Evolutionary conservation across 331 rosid species (phyloP).

Genomic region (Prunus yedoensis): DNA sequence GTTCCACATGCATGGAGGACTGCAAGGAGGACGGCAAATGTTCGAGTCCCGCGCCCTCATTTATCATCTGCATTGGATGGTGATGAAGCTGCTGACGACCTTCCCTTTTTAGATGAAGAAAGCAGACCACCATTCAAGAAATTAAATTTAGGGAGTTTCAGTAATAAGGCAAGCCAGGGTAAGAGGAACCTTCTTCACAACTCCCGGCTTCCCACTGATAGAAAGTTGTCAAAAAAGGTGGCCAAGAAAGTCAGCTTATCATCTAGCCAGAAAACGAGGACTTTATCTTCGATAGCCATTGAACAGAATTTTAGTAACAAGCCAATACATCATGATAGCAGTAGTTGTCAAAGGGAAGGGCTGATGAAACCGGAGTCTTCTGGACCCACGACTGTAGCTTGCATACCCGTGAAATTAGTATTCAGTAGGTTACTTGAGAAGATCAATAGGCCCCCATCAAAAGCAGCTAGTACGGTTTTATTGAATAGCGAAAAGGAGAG

Average conservation of each 20-base stretch:
- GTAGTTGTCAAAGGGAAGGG: conserved; percentile 55
- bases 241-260: conserved; percentile 69
- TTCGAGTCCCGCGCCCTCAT: conserved; percentile 86
- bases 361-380: conserved; percentile 69
- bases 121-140: conserved; percentile 47
- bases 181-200: conserved; percentile 41
- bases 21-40: conserved; percentile 91
- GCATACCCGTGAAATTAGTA: conserved; percentile 93
- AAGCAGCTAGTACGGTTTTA: conserved; percentile 57
- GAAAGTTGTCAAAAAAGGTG: conserved; percentile 52
- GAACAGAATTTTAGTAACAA: conserved; percentile 57
- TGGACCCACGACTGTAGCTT: conserved; percentile 76
- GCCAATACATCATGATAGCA: conserved; percentile 49
- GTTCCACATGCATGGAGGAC: conserved; percentile 97
- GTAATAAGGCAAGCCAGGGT: conserved; percentile 47
- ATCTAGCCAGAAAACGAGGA: conserved; percentile 91
- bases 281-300: conserved; percentile 78
- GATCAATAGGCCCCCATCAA: conserved; percentile 93
- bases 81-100: conserved; percentile 48
- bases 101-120: conserved; percentile 58
- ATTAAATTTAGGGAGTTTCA: conserved; percentile 48
- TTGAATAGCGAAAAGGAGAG: conserved; percentile 58
- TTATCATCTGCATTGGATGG: conserved; percentile 47
- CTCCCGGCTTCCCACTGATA: conserved; percentile 46
- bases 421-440: conserved; percentile 99